phyloP scores from a whole-genome alignment of 164 flowering plant genomes.

The Vitis labrusca region DNA sequence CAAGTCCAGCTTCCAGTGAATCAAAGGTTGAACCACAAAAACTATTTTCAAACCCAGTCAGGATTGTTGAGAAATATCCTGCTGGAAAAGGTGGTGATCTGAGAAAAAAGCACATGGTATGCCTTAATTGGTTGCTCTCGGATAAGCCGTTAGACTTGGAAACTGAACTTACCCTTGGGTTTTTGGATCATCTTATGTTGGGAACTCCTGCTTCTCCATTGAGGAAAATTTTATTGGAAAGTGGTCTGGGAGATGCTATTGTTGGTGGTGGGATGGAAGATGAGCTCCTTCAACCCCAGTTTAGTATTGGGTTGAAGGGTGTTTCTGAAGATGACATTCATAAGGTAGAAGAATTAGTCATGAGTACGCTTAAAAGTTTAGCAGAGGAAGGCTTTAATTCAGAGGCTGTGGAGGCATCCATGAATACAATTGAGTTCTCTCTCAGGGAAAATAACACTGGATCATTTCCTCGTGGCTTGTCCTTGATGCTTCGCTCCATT shows the following conservation, averaged over 20 bases:
- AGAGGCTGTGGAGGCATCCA: slow-evolving; percentile 94
- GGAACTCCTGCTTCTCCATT: slow-evolving; percentile 99
- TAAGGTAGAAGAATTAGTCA: slow-evolving; percentile 84
- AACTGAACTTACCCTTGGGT: slow-evolving; percentile 91
- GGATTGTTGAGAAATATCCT: slow-evolving; percentile 90
- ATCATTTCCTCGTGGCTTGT: slow-evolving; percentile 95
- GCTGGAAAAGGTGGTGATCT: slow-evolving; percentile 81
- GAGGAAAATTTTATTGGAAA: slow-evolving; percentile 84
- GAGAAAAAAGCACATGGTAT: slow-evolving; percentile 93
- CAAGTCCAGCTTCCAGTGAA: slow-evolving; percentile 62
- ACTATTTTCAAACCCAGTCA: slow-evolving; percentile 72
- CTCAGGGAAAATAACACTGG: slow-evolving; percentile 98
- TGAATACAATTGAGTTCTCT: slow-evolving; percentile 98
- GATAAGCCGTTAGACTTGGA: slow-evolving; percentile 90
- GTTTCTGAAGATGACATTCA: slow-evolving; percentile 78
- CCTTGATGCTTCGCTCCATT: slow-evolving; percentile 92
- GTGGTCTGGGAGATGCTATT: slow-evolving; percentile 93
- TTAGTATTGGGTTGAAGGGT: slow-evolving; percentile 89
- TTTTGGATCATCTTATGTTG: slow-evolving; percentile 90
- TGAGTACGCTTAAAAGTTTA: slow-evolving; percentile 61
- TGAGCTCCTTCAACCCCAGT: slow-evolving; percentile 96
- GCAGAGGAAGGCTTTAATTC: slow-evolving; percentile 87
- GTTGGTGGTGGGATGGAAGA: slow-evolving; percentile 94
- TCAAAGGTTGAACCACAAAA: slow-evolving; percentile 67
- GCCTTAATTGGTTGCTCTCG: slow-evolving; percentile 94